Evolutionary conservation across 2,329 filamentous ascomycete genomes (phyloP).

Genomic region (Venturia asperata): DNA sequence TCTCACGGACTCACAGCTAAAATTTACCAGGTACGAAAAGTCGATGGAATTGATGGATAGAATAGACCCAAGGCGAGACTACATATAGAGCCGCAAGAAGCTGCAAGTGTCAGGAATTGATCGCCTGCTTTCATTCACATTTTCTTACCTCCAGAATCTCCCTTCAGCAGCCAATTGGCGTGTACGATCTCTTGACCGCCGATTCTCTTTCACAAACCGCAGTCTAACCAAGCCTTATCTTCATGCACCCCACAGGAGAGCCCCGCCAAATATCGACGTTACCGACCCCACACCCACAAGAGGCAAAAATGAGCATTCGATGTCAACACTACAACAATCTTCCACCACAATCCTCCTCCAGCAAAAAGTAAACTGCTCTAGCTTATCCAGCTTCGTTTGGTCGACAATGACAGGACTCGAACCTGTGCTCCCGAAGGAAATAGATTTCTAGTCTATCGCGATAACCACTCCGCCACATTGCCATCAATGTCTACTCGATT

Average conservation of each 20-base stretch:
- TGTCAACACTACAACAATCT: too few species aligned
- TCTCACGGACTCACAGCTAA: neutral
- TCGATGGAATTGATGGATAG: slow-evolving; percentile 78
- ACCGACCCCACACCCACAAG: neutral
- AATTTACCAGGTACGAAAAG: slow-evolving; percentile 68
- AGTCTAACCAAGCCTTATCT: neutral
- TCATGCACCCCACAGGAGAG: neutral
- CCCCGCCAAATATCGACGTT: neutral
- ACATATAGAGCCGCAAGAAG: slow-evolving; percentile 15
- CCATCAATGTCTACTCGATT: neutral
- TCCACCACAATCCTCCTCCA: too few species aligned
- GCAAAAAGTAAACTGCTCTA: too few species aligned
- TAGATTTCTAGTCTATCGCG: slow-evolving; percentile 24
- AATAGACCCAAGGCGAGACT: slow-evolving; percentile 55
- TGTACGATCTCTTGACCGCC: too few species aligned
- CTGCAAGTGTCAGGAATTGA: neutral
- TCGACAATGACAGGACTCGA: slow-evolving; percentile 23
- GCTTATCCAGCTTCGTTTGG: too few species aligned
- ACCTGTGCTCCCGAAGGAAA: slow-evolving; percentile 23
- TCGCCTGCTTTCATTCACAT: too few species aligned
- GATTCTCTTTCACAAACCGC: too few species aligned
- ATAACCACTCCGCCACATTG: slow-evolving; percentile 24
- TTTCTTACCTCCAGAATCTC: neutral
- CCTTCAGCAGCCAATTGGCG: too few species aligned
- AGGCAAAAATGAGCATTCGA: neutral